Percentiles rank a stretch among this genome's conserved stretches.
phyloP scores from a whole-genome alignment of 306 rosid genomes.

The Rosa lucieae region DNA sequence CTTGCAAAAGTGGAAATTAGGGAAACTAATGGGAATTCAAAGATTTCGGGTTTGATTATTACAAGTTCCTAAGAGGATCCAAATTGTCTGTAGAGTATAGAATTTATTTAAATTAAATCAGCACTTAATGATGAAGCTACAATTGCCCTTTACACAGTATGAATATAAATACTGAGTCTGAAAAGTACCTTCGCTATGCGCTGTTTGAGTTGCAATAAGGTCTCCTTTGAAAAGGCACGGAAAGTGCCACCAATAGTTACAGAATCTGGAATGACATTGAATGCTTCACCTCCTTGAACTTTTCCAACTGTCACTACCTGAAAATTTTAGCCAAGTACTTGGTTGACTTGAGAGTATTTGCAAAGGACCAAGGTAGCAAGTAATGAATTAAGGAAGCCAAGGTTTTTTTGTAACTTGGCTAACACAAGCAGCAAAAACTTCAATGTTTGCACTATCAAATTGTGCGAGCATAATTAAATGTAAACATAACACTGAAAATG shows the following conservation, averaged over 20 bases:
- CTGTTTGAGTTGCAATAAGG: constrained; percentile 46
- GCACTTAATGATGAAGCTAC: not conserved
- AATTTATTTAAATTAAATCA: not conserved
- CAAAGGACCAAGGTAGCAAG: constrained; percentile 18
- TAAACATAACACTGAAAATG: not conserved
- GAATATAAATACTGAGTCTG: not conserved
- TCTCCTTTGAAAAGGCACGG: constrained; percentile 60
- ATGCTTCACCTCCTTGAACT: constrained; percentile 83
- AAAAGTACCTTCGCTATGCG: constrained; percentile 64
- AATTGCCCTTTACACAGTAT: not conserved
- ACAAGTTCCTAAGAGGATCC: not conserved
- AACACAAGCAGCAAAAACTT: not conserved
- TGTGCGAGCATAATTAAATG: not conserved
- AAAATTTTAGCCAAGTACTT: constrained; percentile 4
- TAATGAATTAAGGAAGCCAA: not conserved
- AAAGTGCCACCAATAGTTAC: constrained; percentile 89
- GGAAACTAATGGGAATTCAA: not conserved
- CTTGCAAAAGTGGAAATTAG: not conserved
- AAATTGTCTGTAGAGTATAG: not conserved
- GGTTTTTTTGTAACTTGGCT: not conserved
- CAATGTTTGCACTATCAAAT: not conserved
- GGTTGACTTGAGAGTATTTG: constrained; percentile 26
- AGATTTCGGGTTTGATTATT: not conserved
- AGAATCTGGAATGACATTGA: constrained; percentile 90
- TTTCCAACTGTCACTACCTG: constrained; percentile 81